Conservation (phyloP, 208 protist genomes). For the Zelonia costaricensis region DNA sequence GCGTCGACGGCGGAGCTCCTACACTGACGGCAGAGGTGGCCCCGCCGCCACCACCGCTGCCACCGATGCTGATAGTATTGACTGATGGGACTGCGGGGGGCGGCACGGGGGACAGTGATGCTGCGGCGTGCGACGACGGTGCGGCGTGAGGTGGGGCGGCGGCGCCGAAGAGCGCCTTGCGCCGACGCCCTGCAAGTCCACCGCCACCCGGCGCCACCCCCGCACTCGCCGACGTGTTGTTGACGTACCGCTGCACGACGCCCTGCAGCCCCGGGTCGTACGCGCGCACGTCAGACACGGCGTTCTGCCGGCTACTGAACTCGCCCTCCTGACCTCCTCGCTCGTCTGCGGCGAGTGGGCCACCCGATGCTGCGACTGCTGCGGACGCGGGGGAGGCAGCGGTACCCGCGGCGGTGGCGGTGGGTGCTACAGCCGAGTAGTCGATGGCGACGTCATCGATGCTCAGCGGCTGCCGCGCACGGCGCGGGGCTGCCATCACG, state of each 20-base stretch:
- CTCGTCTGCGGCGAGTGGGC: neutral
- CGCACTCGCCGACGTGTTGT: neutral
- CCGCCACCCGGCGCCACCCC: slow-evolving; percentile 1
- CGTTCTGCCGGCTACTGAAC: neutral
- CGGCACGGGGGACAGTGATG: neutral
- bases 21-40: neutral
- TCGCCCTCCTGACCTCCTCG: neutral
- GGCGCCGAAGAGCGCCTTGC: slow-evolving; percentile 19
- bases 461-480: slow-evolving; percentile 30
- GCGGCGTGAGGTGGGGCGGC: too few relatives aligned
- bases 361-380: slow-evolving; percentile 27
- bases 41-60: too few relatives aligned
- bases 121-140: neutral
- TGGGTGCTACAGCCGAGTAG: slow-evolving; percentile 46
- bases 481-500: neutral
- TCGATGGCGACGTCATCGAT: slow-evolving; percentile 78
- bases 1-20: neutral
- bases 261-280: slow-evolving; percentile 30
- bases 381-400: slow-evolving; percentile 3
- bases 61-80: neutral
- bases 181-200: neutral
- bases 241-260: slow-evolving; percentile 16
- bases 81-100: neutral
- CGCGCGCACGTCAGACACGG: slow-evolving; percentile 28
- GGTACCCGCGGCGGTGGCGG: neutral